phyloP scores from a whole-genome alignment of 1,284 basidiomycete genomes.

The Austroboletus novae-zelandiae region DNA sequence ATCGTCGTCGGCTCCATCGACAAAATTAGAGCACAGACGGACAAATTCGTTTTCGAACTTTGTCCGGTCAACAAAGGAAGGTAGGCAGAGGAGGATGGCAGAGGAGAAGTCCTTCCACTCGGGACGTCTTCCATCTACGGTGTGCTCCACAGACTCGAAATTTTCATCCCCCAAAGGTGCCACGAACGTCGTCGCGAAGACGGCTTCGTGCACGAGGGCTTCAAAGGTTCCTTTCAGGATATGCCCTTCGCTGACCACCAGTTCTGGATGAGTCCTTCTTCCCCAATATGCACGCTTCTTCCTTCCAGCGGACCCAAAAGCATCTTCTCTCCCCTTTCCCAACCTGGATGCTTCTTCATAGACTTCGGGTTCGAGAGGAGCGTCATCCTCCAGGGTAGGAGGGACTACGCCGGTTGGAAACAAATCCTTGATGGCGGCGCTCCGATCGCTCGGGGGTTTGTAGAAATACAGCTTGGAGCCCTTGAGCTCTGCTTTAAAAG shows the following conservation, averaged over 20 bases:
- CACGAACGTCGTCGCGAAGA: slow-evolving; percentile 70
- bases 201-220: slow-evolving; percentile 73
- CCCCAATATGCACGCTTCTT: slow-evolving; percentile 79
- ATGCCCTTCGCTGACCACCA: slow-evolving; percentile 42
- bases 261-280: slow-evolving; percentile 67
- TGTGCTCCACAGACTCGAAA: slow-evolving; percentile 3
- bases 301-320: slow-evolving; percentile 35
- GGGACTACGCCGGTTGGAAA: slow-evolving; percentile 66
- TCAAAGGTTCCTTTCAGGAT: slow-evolving; percentile 69
- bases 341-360: slow-evolving; percentile 27
- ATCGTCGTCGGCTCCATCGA: slow-evolving; percentile 53
- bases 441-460: slow-evolving; percentile 71
- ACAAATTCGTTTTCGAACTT: slow-evolving; percentile 70
- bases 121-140: slow-evolving; percentile 23
- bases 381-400: slow-evolving; percentile 47
- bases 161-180: slow-evolving; percentile 11
- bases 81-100: slow-evolving; percentile 56
- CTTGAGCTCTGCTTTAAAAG: slow-evolving; percentile 76
- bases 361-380: slow-evolving; percentile 23
- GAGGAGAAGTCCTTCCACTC: slow-evolving; percentile 63
- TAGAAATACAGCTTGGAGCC: slow-evolving; percentile 81
- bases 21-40: slow-evolving; percentile 60
- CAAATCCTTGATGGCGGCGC: slow-evolving; percentile 61
- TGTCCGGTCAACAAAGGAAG: slow-evolving; percentile 49
- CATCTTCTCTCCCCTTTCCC: slow-evolving; percentile 37